Conservation (phyloP, 176 grass and related monocot species). For the Carex cristatella region DNA sequence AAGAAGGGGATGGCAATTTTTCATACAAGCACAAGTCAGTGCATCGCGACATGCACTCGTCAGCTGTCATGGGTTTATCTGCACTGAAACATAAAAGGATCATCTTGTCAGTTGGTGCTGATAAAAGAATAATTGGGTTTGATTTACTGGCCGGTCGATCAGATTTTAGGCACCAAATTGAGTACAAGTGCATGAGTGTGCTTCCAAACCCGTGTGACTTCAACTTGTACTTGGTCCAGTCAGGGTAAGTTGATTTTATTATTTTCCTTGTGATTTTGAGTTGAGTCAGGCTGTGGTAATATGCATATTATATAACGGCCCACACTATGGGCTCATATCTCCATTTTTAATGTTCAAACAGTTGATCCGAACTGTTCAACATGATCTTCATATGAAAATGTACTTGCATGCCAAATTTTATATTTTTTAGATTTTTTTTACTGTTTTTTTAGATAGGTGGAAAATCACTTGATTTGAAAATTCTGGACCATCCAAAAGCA, state of each 20-base stretch:
- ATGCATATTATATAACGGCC: too few species aligned
- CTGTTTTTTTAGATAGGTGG: too few species aligned
- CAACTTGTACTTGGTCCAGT: conserved; percentile 95
- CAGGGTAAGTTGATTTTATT: conserved; percentile 58
- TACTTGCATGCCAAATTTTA: too few species aligned
- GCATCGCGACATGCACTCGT: conserved; percentile 68
- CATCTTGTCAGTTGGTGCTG: conserved; percentile 74
- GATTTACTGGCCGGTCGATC: conserved; percentile 64
- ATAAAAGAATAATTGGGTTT: conserved; percentile 84
- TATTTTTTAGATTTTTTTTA: too few species aligned
- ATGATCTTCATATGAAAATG: too few species aligned
- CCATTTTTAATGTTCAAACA: too few species aligned
- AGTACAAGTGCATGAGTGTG: conserved; percentile 93
- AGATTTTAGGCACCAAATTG: conserved; percentile 76
- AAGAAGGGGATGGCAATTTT: conserved; percentile 32
- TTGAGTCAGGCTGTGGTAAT: neutral
- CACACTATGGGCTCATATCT: too few species aligned
- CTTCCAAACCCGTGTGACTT: conserved; percentile 77
- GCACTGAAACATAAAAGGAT: conserved; percentile 78
- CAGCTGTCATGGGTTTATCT: conserved; percentile 77
- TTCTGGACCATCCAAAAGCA: too few species aligned
- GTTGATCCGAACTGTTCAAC: too few species aligned
- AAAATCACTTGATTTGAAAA: too few species aligned
- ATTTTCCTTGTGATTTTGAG: conserved; percentile 14
- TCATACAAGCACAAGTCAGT: conserved; percentile 68